A percentile compares a stretch with the other conserved stretches of the same genome.
Conservation (phyloP, 1,284 basidiomycete species). For the Singerocomus rubriflavus region DNA sequence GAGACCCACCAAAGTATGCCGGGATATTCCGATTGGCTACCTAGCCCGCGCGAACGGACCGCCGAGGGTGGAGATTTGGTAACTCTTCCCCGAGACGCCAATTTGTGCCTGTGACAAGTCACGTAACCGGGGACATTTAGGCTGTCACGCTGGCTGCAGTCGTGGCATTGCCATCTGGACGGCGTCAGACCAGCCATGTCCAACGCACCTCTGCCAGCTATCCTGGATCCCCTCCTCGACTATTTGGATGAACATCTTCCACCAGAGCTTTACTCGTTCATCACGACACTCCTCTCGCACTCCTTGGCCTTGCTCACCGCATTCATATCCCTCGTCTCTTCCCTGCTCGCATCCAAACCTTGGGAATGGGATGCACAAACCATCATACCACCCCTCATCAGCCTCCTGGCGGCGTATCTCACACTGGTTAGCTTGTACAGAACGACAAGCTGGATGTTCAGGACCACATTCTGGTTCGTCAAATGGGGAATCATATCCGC, state of each 20-base stretch:
- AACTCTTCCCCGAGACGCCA: slow-evolving; percentile 10
- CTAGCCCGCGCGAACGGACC: neutral
- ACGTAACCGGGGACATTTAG: slow-evolving; percentile 15
- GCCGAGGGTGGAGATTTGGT: slow-evolving; percentile 11
- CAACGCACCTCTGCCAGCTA: slow-evolving; percentile 28
- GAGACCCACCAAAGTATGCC: slow-evolving; percentile 10
- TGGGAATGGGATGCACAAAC: slow-evolving; percentile 63
- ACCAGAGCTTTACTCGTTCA: slow-evolving; percentile 48
- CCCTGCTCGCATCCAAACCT: slow-evolving; percentile 49
- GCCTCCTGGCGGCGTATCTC: slow-evolving; percentile 66
- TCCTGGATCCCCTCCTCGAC: slow-evolving; percentile 52
- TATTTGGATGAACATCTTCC: slow-evolving; percentile 57
- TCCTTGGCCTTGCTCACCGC: slow-evolving; percentile 50
- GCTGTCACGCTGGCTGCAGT: slow-evolving; percentile 20
- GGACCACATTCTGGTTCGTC: slow-evolving; percentile 60
- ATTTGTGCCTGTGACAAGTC: slow-evolving; percentile 12
- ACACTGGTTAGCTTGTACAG: slow-evolving; percentile 70
- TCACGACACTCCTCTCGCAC: slow-evolving; percentile 53
- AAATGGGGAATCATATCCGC: slow-evolving; percentile 71
- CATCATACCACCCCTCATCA: slow-evolving; percentile 70
- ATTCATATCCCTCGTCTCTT: slow-evolving; percentile 43
- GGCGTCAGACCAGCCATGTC: slow-evolving; percentile 23
- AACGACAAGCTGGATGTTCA: slow-evolving; percentile 70
- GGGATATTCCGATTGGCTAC: slow-evolving; percentile 30
- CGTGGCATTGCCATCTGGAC: slow-evolving; percentile 28